Conservation (phyloP, 2,329 filamentous ascomycete species). For the Alternaria postmessia region DNA sequence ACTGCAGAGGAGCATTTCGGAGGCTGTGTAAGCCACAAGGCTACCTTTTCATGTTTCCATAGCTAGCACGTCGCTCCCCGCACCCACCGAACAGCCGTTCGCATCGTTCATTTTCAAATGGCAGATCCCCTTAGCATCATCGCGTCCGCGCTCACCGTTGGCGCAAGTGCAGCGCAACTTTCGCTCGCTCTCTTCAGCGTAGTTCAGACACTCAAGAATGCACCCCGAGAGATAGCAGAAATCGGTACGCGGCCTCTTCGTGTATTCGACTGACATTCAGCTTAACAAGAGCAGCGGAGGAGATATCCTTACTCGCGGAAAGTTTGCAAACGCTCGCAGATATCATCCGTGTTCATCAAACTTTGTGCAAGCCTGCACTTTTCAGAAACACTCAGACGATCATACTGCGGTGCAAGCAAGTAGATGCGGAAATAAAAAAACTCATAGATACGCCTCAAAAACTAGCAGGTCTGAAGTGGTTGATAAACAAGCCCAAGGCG, state of each 20-base stretch:
- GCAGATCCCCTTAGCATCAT: constrained; percentile 14
- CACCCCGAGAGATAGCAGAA: constrained; percentile 25
- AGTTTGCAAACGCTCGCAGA: constrained; percentile 11
- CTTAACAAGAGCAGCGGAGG: constrained; percentile 5
- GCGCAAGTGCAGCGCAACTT: constrained; percentile 22
- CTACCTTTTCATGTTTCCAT: not conserved
- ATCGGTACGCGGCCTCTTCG: constrained; percentile 10
- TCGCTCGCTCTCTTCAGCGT: constrained; percentile 27
- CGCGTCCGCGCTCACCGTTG: constrained; percentile 24
- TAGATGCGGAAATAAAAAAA: constrained; percentile 8
- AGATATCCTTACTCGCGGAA: constrained; percentile 6
- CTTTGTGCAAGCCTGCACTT: constrained; percentile 8
- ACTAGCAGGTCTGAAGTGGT: constrained; percentile 26
- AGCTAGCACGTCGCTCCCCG: not conserved
- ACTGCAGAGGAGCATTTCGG: not conserved
- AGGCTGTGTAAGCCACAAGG: constrained; percentile 18
- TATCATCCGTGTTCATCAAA: not conserved
- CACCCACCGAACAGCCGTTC: constrained; percentile 4
- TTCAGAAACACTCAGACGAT: not conserved
- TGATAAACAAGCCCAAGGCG: constrained; percentile 21
- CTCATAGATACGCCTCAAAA: constrained; percentile 8
- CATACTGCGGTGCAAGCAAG: constrained; percentile 2
- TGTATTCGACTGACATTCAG: not conserved
- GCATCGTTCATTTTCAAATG: constrained; percentile 5
- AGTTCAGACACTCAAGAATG: constrained; percentile 26